These are phyloP conservation scores for Dryas drummondii DNA, from an alignment of 306 rosid species.

Conservation along the genomic window DNA sequence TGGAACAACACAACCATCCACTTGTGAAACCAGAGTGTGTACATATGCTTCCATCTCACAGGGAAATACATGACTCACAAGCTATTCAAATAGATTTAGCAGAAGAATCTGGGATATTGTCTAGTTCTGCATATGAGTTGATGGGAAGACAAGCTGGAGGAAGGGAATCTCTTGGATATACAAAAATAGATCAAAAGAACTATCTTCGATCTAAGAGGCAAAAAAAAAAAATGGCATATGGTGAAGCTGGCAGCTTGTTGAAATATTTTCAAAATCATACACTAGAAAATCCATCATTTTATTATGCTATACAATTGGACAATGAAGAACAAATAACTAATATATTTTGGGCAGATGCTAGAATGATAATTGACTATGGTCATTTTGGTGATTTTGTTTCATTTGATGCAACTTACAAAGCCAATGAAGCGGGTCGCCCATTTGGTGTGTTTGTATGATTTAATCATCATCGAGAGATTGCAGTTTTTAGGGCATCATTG, in stretches of 20 bases:
- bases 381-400: constrained; percentile 3
- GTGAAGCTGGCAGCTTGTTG: background rate
- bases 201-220: background rate
- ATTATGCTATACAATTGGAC: background rate
- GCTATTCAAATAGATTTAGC: background rate
- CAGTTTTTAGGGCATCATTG: background rate
- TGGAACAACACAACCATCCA: background rate
- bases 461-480: background rate
- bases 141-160: background rate
- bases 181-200: background rate
- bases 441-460: background rate
- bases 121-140: background rate
- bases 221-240: background rate
- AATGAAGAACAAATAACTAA: background rate
- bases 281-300: background rate
- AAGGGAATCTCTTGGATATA: background rate
- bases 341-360: background rate
- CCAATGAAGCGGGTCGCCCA: background rate
- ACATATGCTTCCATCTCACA: background rate
- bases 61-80: background rate
- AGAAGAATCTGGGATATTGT: background rate
- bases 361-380: background rate
- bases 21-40: background rate
- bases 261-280: background rate
- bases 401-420: background rate